These are phyloP conservation scores for Cyclotella atomus DNA, from an alignment of 108 stramenopile genomes.

Conservation along the genomic window DNA sequence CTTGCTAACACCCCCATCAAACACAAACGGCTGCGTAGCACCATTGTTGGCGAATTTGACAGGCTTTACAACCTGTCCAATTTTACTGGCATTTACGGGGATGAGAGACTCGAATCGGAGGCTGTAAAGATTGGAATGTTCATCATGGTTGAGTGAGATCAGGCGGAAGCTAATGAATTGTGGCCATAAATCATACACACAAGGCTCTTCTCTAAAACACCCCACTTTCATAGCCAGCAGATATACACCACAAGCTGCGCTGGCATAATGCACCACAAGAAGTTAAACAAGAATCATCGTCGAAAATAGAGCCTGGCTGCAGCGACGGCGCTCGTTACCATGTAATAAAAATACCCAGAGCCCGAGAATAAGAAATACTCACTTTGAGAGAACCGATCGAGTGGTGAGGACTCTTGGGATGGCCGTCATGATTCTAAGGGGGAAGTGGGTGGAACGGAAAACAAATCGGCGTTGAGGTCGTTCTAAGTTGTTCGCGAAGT, in stretches of 20 bases:
- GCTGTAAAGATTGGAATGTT: neutral
- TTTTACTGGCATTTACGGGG: conserved; percentile 24
- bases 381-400: conserved; percentile 31
- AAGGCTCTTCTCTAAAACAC: no score
- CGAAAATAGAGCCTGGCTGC: no score
- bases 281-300: no score
- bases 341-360: neutral
- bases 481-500: neutral
- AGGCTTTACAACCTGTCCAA: conserved; percentile 29
- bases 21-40: conserved; percentile 24
- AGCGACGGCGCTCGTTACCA: neutral
- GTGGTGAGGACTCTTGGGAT: conserved; percentile 34
- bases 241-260: no score
- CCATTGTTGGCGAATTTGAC: conserved; percentile 27
- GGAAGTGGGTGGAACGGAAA: no score
- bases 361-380: conserved; percentile 6
- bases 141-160: neutral
- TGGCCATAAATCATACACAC: no score
- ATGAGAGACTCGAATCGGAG: conserved; percentile 34
- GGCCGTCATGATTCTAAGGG: conserved; percentile 15
- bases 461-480: neutral
- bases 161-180: no score
- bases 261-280: no score
- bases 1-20: conserved; percentile 5
- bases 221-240: no score